Evolutionary conservation across 2,329 filamentous ascomycete species (phyloP).

Genomic region (Diaporthe helianthi): DNA sequence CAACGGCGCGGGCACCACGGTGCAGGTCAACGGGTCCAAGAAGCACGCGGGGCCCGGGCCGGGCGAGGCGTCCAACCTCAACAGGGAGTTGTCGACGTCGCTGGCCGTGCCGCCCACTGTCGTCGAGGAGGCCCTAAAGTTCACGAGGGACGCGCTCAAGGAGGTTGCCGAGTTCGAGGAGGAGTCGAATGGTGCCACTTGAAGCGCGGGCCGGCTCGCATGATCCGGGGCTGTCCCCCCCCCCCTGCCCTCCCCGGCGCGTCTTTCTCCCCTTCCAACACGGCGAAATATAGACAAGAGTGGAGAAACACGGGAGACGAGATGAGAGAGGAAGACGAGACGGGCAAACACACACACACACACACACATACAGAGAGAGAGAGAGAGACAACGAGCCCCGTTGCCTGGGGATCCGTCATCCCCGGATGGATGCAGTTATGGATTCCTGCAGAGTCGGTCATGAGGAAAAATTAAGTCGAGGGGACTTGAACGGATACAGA

Average conservation of each 20-base stretch:
- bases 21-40: conserved; percentile 42
- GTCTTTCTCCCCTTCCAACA: neutral
- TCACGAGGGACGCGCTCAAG: conserved; percentile 66
- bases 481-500: neutral
- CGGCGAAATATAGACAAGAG: neutral
- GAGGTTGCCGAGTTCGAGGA: conserved; percentile 51
- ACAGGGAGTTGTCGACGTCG: conserved; percentile 40
- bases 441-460: neutral
- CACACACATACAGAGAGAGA: too few species aligned
- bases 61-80: conserved; percentile 36
- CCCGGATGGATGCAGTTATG: neutral
- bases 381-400: neutral
- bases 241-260: neutral
- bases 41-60: conserved; percentile 37
- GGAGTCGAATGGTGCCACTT: conserved; percentile 35
- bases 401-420: neutral
- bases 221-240: neutral
- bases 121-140: conserved; percentile 67
- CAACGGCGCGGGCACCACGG: conserved; percentile 10
- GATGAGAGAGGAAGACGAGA: neutral
- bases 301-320: neutral
- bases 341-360: neutral
- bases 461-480: neutral
- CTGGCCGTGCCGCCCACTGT: conserved; percentile 66
- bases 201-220: neutral